Base-by-base conservation (phyloP, 768 basidiomycete species). In the Terana coerulea region DNA sequence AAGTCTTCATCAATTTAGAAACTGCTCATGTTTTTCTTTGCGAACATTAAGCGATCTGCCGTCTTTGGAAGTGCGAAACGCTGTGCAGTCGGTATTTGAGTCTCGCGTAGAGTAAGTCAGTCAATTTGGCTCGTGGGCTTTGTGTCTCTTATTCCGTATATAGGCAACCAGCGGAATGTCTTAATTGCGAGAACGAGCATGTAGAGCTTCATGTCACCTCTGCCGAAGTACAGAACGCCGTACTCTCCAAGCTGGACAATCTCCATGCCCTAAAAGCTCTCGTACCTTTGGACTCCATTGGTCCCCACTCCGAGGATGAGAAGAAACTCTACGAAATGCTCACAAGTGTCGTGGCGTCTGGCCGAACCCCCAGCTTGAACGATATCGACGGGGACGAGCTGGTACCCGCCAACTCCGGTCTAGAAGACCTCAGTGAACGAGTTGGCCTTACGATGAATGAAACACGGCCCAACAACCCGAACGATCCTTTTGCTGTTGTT, bases 1-100 rank as follows among this genome's bases (percentile, higher is more conserved):
- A 49, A 40, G 35, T 43, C 26, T 36, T 26, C 34, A 29, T 29
- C 37, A 5, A 5, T 29, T 17, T 3, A 2, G 26, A 37, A 2
- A 26, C 43, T 25, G 34, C 37, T 41, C 25, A 6, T 42, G 9
- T 9, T 11, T 14, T 10, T 10, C 14, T 9, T 30, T 5, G 22
- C 26, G 28, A 10, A 24, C 5, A 12, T 30, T n/a, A 34, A 63
- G 61, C 30, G 57, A 54, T 21, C 51, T 50, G 36, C 40, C 57
- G 28, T 58, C 64, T 6, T 47, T 53, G n/a, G 58, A 62, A n/a
- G 49, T 72, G 30, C 69, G 64, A 55, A 58, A 63, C 19, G 51
- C 61, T 19, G 58, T 68, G 42, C 74, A 75, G 58, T 64, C 69
- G 29, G 55, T 67, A 31, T 70, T 75, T 49, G 62, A 64, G 53